A percentile compares a stretch with the other conserved stretches of the same genome.
phyloP scores from a whole-genome alignment of 805 yeast genomes.

The Maudiozyma barnettii region DNA sequence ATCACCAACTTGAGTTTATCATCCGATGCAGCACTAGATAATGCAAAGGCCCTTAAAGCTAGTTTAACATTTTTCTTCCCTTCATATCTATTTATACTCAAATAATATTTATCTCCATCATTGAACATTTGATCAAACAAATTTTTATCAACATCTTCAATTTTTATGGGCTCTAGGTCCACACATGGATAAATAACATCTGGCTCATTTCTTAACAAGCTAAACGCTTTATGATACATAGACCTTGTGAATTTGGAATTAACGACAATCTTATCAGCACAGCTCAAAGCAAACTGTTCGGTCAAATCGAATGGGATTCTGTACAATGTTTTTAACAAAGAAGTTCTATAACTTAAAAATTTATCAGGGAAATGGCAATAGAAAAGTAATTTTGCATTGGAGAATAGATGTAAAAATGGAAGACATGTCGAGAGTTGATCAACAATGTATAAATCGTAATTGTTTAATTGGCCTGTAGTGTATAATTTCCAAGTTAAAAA shows the following conservation, averaged over 20 bases:
- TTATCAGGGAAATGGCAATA: slow-evolving; percentile 97
- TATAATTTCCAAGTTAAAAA: slow-evolving; percentile 46
- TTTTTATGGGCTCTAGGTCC: slow-evolving; percentile 32
- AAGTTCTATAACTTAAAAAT: slow-evolving; percentile 51
- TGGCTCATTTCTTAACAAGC: slow-evolving; percentile 22
- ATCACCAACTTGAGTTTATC: slow-evolving; percentile 46
- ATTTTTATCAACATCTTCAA: slow-evolving; percentile 10
- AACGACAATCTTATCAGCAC: slow-evolving; percentile 74
- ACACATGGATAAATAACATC: slow-evolving; percentile 55
- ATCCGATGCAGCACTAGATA: slow-evolving; percentile 24
- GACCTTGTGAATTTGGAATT: slow-evolving; percentile 76
- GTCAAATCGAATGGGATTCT: slow-evolving; percentile 74
- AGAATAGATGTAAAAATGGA: slow-evolving; percentile 49
- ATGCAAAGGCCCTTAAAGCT: slow-evolving; percentile 61
- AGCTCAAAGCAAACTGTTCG: slow-evolving; percentile 71
- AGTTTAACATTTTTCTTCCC: slow-evolving; percentile 71
- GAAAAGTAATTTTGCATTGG: slow-evolving; percentile 50
- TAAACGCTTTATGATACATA: slow-evolving; percentile 59
- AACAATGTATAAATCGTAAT: slow-evolving; percentile 66
- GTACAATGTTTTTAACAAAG: slow-evolving; percentile 51
- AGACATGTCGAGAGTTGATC: slow-evolving; percentile 80
- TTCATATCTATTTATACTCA: slow-evolving; percentile 86
- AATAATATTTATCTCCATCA: slow-evolving; percentile 32
- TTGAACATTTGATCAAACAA: slow-evolving; percentile 13
- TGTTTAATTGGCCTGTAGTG: slow-evolving; percentile 34